Conservation (phyloP, 2,329 filamentous ascomycete genomes). For the Basipetospora chlamydospora region DNA sequence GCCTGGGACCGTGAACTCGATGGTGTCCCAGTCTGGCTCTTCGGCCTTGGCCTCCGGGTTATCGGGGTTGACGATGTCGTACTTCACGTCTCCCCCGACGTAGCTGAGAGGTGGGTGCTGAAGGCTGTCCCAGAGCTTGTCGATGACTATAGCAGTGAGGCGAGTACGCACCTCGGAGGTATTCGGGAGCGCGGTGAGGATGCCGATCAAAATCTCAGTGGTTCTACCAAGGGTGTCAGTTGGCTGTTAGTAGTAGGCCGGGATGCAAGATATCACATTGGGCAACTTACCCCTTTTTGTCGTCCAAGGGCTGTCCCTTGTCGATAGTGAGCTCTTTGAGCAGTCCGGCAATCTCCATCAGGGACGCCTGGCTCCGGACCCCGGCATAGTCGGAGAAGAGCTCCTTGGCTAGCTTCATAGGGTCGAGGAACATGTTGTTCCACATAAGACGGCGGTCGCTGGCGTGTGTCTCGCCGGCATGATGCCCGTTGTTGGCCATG, state of each 20-base stretch:
- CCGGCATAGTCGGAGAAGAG: slow-evolving; percentile 18
- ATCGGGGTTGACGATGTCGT: slow-evolving; percentile 17
- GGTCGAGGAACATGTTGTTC: slow-evolving; percentile 17
- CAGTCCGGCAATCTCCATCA: slow-evolving; percentile 16
- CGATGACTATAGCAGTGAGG: slow-evolving; percentile 35
- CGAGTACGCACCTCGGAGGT: slow-evolving; percentile 17
- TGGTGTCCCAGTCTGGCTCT: slow-evolving; percentile 16
- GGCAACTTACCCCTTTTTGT: slow-evolving; percentile 31
- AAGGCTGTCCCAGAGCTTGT: slow-evolving; percentile 37
- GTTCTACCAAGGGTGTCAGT: slow-evolving; percentile 13
- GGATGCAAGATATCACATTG: not conserved
- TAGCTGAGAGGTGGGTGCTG: slow-evolving; percentile 37
- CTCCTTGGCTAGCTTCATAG: slow-evolving; percentile 17
- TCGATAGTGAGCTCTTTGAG: slow-evolving; percentile 15
- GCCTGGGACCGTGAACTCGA: slow-evolving; percentile 25
- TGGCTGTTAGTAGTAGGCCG: slow-evolving; percentile 8
- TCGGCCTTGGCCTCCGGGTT: slow-evolving; percentile 19
- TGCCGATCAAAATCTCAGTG: slow-evolving; percentile 24
- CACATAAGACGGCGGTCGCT: slow-evolving; percentile 12
- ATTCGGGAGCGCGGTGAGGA: slow-evolving; percentile 22
- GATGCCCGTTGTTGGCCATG: slow-evolving; percentile 22
- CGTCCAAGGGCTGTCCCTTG: slow-evolving; percentile 40
- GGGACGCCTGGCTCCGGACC: slow-evolving; percentile 14
- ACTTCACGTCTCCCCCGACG: slow-evolving; percentile 26
- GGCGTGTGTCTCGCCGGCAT: slow-evolving; percentile 23